phyloP scores from a whole-genome alignment of 169 alveolate species.

The Cryptosporidium sp. region DNA sequence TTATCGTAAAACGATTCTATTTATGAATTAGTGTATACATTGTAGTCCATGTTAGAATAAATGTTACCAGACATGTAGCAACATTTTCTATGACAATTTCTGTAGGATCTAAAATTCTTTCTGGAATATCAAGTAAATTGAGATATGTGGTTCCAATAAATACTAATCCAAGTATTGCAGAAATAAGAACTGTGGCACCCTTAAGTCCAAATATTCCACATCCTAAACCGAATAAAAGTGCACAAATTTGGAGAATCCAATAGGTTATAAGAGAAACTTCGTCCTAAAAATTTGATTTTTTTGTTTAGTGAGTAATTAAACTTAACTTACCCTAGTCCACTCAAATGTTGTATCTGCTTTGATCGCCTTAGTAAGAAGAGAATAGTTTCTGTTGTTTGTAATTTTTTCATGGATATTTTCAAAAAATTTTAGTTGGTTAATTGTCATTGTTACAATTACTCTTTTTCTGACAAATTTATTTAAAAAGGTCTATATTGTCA shows the following conservation, averaged over 20 bases:
- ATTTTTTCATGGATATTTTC: constrained; percentile 1
- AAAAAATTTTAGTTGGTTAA: background rate
- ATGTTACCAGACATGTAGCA: constrained; percentile 57
- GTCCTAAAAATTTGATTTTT: constrained; percentile 16
- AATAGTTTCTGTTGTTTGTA: constrained; percentile 5
- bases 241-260: constrained; percentile 67
- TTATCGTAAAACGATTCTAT: background rate
- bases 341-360: constrained; percentile 47
- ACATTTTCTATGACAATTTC: constrained; percentile 64
- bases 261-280: constrained; percentile 64
- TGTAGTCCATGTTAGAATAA: constrained; percentile 62
- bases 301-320: background rate
- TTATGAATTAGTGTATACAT: constrained; percentile 31
- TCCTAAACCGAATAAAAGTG: constrained; percentile 7
- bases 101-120: constrained; percentile 71
- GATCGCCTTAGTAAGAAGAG: constrained; percentile 49
- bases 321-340: constrained; percentile 65
- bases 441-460: background rate
- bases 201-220: constrained; percentile 43
- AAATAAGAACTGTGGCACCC: constrained; percentile 39
- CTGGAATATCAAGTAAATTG: constrained; percentile 49
- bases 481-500: background rate
- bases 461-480: background rate
- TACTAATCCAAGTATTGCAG: constrained; percentile 38
- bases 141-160: constrained; percentile 54